A percentile compares a stretch with the other conserved stretches of the same genome.
phyloP scores from a whole-genome alignment of 1,284 basidiomycete species.

The Cystobasidium slooffiae region DNA sequence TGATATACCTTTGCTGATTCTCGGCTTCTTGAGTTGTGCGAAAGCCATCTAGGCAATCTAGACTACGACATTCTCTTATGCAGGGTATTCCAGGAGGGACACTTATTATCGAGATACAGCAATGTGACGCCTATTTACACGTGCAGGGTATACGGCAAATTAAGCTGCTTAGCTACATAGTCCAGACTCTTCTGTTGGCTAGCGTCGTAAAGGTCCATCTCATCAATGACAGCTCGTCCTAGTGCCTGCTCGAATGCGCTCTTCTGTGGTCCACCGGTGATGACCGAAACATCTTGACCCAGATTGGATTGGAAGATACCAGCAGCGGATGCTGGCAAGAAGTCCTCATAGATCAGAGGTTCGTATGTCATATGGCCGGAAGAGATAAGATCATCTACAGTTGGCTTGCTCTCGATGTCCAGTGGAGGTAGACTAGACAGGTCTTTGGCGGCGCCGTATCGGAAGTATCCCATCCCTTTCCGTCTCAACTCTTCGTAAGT shows the following conservation, averaged over 20 bases:
- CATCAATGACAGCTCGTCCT: constrained; percentile 34
- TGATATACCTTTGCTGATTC: too few species aligned
- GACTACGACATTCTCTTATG: neutral
- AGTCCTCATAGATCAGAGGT: constrained; percentile 60
- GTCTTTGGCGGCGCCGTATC: constrained; percentile 44
- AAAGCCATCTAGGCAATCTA: too few species aligned
- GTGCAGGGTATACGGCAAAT: constrained; percentile 11
- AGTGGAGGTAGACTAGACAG: neutral
- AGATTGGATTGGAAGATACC: constrained; percentile 60
- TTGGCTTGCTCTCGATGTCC: neutral
- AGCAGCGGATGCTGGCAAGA: constrained; percentile 59
- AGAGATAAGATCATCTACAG: constrained; percentile 51
- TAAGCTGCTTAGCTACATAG: constrained; percentile 16
- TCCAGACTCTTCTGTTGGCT: constrained; percentile 39
- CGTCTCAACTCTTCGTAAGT: constrained; percentile 53
- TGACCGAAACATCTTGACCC: constrained; percentile 8
- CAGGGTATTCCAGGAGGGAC: neutral
- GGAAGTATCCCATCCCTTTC: constrained; percentile 53
- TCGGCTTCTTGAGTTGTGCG: too few species aligned
- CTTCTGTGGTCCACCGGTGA: constrained; percentile 33
- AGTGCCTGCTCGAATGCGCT: constrained; percentile 36
- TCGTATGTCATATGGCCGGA: constrained; percentile 53
- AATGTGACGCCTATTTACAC: neutral
- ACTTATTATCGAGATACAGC: neutral
- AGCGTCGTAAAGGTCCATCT: constrained; percentile 43